Percentiles rank a stretch among this genome's conserved stretches.
Conservation (phyloP, 495 filamentous ascomycete genomes). For the Lentithecium fluviatile region DNA sequence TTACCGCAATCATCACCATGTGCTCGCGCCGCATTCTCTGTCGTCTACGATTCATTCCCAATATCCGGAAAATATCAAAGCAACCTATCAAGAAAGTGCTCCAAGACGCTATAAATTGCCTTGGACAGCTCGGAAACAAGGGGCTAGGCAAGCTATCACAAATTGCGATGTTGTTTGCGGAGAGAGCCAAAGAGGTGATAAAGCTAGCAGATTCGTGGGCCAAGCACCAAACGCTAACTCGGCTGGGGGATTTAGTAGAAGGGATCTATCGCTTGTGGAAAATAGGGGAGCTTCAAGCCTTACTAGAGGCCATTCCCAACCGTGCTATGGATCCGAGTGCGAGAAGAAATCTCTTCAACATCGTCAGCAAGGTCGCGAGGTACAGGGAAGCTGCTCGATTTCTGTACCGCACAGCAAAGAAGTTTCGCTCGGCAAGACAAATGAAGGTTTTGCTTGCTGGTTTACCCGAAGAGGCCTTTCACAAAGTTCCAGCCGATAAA, state of each 20-base stretch:
- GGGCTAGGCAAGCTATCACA: not conserved
- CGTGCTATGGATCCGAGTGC: not conserved
- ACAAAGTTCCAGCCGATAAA: conserved; percentile 27
- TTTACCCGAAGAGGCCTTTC: conserved; percentile 1
- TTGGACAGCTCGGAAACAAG: conserved; percentile 2
- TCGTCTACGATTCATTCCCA: conserved; percentile 36
- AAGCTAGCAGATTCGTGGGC: conserved; percentile 19
- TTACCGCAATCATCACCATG: conserved; percentile 43
- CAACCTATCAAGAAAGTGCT: conserved; percentile 13
- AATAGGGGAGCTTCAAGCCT: not conserved
- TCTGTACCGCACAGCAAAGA: conserved; percentile 1
- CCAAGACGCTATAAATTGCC: not conserved
- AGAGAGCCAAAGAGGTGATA: conserved; percentile 21
- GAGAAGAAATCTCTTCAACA: conserved; percentile 1
- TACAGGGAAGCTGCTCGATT: conserved; percentile 12
- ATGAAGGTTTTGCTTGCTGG: conserved; percentile 1
- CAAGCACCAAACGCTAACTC: conserved; percentile 21
- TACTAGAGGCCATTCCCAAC: conserved; percentile 1
- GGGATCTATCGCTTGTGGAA: not conserved
- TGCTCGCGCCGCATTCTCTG: conserved; percentile 42
- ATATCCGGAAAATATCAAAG: conserved; percentile 18
- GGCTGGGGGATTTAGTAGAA: conserved; percentile 3
- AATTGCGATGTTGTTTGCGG: conserved; percentile 2
- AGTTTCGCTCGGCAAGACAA: not conserved
- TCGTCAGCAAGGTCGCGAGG: conserved; percentile 3